phyloP scores from a whole-genome alignment of 768 basidiomycete species.

The Rossbeevera mucosa region DNA sequence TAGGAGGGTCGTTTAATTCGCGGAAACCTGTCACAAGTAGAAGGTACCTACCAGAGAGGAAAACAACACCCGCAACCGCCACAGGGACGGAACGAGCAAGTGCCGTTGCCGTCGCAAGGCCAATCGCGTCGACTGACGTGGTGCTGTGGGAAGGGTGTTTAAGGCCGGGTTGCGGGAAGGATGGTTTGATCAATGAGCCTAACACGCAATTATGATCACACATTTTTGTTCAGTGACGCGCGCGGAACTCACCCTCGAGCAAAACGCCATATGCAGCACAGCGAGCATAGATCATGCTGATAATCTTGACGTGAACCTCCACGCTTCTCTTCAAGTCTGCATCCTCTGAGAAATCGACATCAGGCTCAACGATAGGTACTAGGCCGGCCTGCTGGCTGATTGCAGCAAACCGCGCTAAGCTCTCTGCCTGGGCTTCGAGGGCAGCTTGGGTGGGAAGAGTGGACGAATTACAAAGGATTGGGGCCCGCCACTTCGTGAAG shows the following conservation, averaged over 20 bases:
- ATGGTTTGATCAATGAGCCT: constrained; percentile 51
- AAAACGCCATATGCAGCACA: constrained; percentile 45
- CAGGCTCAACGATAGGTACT: constrained; percentile 52
- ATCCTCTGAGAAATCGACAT: constrained; percentile 47
- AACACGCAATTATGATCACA: background rate
- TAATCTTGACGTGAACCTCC: constrained; percentile 44
- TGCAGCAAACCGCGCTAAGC: constrained; percentile 44
- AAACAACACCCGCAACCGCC: constrained; percentile 46
- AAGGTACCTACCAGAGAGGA: constrained; percentile 40
- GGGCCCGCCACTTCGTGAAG: constrained; percentile 51
- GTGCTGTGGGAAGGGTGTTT: constrained; percentile 37
- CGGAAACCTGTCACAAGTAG: background rate
- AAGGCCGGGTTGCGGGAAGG: constrained; percentile 47
- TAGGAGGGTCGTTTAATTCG: constrained; percentile 9
- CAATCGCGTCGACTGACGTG: constrained; percentile 39
- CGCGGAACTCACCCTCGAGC: constrained; percentile 38
- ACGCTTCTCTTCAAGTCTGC: constrained; percentile 42
- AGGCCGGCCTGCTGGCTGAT: constrained; percentile 49
- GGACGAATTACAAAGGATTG: constrained; percentile 41
- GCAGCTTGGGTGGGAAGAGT: constrained; percentile 39
- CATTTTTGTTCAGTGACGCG: background rate
- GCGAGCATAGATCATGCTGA: constrained; percentile 42
- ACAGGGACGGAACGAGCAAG: constrained; percentile 43
- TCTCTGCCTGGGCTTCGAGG: constrained; percentile 45
- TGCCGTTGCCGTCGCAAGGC: constrained; percentile 41